Conservation (phyloP, 176 grass and related monocot genomes). For the Saccharum officinarum region DNA sequence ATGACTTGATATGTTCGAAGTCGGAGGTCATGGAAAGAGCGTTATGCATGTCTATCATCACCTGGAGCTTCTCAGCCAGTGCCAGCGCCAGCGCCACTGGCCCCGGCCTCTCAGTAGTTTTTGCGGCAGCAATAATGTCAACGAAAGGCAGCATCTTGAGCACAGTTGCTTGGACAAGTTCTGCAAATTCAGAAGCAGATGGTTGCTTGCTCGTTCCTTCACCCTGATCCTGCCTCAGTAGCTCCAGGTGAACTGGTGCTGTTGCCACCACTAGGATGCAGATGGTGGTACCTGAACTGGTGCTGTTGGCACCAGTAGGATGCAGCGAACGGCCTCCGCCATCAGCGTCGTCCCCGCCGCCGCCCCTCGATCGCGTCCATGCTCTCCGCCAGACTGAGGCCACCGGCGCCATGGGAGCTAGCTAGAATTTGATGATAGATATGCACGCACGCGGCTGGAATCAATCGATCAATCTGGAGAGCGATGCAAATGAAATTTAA, state of each 20-base stretch:
- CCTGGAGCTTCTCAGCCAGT: background rate
- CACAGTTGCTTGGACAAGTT: background rate
- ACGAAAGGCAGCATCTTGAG: conserved; percentile 4
- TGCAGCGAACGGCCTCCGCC: background rate
- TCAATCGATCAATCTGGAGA: too few species aligned
- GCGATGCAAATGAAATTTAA: too few species aligned
- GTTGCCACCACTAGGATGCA: too few species aligned
- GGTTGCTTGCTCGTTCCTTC: background rate
- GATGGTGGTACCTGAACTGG: background rate
- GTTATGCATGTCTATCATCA: background rate
- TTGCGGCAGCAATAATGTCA: background rate
- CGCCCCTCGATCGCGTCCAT: background rate
- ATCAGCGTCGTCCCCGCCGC: background rate
- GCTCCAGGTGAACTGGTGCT: too few species aligned
- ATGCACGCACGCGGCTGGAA: too few species aligned
- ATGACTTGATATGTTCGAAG: background rate
- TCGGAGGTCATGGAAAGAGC: background rate
- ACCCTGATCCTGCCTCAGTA: background rate
- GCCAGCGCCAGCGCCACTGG: too few species aligned
- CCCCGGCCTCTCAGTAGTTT: too few species aligned
- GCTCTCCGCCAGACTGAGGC: background rate
- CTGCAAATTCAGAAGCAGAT: background rate
- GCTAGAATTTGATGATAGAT: too few species aligned
- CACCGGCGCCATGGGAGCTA: too few species aligned
- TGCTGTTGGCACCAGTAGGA: background rate